A percentile compares a stretch with the other conserved stretches of the same genome.
phyloP scores from a whole-genome alignment of 164 flowering plant species.

The Macadamia tetraphylla region DNA sequence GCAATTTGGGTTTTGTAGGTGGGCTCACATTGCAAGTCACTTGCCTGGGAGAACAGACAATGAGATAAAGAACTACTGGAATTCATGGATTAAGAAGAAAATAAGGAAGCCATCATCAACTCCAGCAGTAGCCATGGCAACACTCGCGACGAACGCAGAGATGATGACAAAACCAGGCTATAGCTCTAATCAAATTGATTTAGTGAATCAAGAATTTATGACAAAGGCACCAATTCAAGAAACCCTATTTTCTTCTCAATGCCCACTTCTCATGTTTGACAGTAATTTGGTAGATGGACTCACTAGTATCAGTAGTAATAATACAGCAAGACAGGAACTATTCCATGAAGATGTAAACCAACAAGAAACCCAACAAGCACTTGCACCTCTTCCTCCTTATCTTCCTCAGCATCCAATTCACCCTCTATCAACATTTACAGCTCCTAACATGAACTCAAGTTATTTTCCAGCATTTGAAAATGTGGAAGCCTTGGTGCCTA shows the following conservation, averaged over 20 bases:
- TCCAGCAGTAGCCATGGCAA: conserved; percentile 1
- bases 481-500: conserved; percentile 36
- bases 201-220: conserved; percentile 33
- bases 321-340: conserved; percentile 16
- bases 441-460: conserved; percentile 18
- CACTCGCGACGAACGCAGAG: conserved; percentile 13
- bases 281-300: conserved; percentile 21
- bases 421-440: conserved; percentile 3
- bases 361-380: conserved; percentile 16
- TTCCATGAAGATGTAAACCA: conserved; percentile 26
- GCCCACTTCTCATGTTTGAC: conserved; percentile 64
- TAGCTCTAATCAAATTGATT: conserved; percentile 25
- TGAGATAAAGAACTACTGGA: conserved; percentile 94
- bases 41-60: conserved; percentile 94
- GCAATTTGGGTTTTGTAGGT: conserved; percentile 31
- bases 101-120: conserved; percentile 49
- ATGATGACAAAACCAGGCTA: conserved; percentile 22
- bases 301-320: background rate
- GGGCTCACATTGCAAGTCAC: conserved; percentile 98
- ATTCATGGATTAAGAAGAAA: conserved; percentile 95
- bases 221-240: conserved; percentile 31
- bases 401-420: background rate
- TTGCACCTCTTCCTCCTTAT: too few species aligned
- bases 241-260: conserved; percentile 37
- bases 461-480: conserved; percentile 57